phyloP scores from a whole-genome alignment of 306 rosid species.

The Trifolium pratense region DNA sequence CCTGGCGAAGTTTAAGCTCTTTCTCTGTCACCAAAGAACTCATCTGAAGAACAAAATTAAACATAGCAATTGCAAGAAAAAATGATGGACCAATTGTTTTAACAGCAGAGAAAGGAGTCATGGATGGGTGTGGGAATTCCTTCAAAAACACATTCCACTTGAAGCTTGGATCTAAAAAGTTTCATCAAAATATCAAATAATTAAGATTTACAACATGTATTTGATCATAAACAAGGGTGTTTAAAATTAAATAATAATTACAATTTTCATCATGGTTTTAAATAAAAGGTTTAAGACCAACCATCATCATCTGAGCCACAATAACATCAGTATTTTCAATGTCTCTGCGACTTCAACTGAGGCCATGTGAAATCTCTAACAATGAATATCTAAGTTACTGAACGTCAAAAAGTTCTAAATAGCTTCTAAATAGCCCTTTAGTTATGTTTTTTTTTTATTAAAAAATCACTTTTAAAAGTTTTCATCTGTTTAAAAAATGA shows the following conservation, averaged over 20 bases:
- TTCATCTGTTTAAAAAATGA: too few species aligned
- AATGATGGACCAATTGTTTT: slow-evolving; percentile 60
- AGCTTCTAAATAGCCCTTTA: too few species aligned
- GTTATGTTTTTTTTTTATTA: too few species aligned
- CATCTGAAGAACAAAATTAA: slow-evolving; percentile 86
- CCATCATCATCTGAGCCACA: too few species aligned
- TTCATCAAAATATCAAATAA: slow-evolving; percentile 19
- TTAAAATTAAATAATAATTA: background rate
- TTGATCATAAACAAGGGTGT: background rate
- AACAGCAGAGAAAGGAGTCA: slow-evolving; percentile 51
- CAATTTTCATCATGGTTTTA: background rate
- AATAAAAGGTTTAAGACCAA: background rate
- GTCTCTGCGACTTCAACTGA: background rate
- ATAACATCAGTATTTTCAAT: background rate
- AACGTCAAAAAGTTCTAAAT: too few species aligned
- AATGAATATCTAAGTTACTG: too few species aligned
- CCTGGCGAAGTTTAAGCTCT: slow-evolving; percentile 97
- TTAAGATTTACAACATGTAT: background rate
- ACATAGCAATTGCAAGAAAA: slow-evolving; percentile 86
- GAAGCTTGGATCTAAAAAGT: slow-evolving; percentile 61
- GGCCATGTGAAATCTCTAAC: background rate
- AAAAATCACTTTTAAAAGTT: too few species aligned
- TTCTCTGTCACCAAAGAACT: slow-evolving; percentile 78
- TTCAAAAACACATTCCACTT: slow-evolving; percentile 70
- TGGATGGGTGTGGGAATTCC: slow-evolving; percentile 84